Base-by-base conservation (phyloP, 225 moss, liverwort and hornwort species). In the Physcomitrellopsis africana region DNA sequence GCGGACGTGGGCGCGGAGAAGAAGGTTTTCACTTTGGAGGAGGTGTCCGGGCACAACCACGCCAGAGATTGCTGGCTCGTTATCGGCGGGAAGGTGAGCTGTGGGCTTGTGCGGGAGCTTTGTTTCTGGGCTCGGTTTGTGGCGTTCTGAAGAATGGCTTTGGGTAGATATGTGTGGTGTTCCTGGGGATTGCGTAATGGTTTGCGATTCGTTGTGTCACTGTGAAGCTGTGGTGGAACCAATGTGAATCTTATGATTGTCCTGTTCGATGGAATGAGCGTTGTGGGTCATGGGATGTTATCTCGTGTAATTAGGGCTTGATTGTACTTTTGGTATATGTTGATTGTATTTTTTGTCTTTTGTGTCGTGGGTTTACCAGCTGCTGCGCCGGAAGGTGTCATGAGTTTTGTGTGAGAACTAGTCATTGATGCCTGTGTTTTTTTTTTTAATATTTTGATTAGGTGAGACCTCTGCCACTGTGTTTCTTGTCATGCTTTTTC, bases 11-110 rank as follows among this genome's bases (percentile, higher is more conserved):
- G 68, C 52, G 74, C 44, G 46, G 72, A 17, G 43, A 67, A 45
- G 79, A 86, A 83, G 83, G 59, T 83, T 3, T 89, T 65, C 72
- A 75, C 76, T 43, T 60, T 89, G 79, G 63, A 63, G 74, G 86
- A 89, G 18, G 89, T 89, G 26, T 83, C 89, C 4, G 83, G 7
- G 10, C 86, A 89, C 81, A 89, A 83, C 74, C 78, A 86, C 66
- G 81, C 83, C 7, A 81, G 81, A 83, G 89, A 89, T 75, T 89
- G 89, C 79, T 89, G 89, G 89, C 89, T 89, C 77, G 60, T 86
- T 67, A 77, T 89, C 64, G 77, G 48, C 7, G 89, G 89, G 11
- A 89, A 89, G 89, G 86, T 89, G 51, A 78, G 62, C 58, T 51
- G 2, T 7, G 58, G 14, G 54, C 8, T 23, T 1, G 51, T 22